phyloP scores from a whole-genome alignment of 768 basidiomycete species.

The Epithele typhae region DNA sequence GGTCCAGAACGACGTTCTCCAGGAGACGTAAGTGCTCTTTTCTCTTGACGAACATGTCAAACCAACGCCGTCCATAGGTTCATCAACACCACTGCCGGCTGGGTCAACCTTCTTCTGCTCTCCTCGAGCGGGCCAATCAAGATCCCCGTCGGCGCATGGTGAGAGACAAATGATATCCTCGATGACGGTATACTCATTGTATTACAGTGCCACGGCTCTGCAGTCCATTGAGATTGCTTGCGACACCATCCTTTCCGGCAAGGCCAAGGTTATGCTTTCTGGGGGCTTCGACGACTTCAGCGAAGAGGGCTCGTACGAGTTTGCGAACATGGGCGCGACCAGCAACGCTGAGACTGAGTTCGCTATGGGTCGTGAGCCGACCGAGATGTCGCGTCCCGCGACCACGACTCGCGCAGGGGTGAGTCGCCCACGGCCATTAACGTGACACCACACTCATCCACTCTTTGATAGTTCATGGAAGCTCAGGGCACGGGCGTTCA shows the following conservation, averaged over 20 bases:
- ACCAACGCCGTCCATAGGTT: conserved; percentile 48
- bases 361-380: conserved; percentile 98
- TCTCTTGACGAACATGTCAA: not conserved
- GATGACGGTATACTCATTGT: no score
- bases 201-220: conserved; percentile 84
- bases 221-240: conserved; percentile 99
- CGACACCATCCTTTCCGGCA: conserved; percentile 89
- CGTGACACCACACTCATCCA: not conserved
- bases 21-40: conserved; percentile 77
- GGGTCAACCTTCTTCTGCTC: conserved; percentile 92
- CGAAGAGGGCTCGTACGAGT: conserved; percentile 98
- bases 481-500: conserved; percentile 95
- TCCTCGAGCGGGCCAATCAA: conserved; percentile 98
- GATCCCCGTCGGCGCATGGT: conserved; percentile 99
- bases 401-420: conserved; percentile 95
- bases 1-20: conserved; percentile 96
- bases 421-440: conserved; percentile 25
- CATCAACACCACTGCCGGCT: conserved; percentile 98
- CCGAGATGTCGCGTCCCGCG: conserved; percentile 97
- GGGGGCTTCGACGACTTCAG: conserved; percentile 98
- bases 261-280: conserved; percentile 99
- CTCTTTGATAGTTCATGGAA: conserved; percentile 77
- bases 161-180: conserved; percentile 12
- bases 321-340: conserved; percentile 99
- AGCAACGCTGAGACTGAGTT: conserved; percentile 96